Base-by-base conservation (phyloP, 192 early-diverging fungal species). In the Spizellomyces punctatus region DNA sequence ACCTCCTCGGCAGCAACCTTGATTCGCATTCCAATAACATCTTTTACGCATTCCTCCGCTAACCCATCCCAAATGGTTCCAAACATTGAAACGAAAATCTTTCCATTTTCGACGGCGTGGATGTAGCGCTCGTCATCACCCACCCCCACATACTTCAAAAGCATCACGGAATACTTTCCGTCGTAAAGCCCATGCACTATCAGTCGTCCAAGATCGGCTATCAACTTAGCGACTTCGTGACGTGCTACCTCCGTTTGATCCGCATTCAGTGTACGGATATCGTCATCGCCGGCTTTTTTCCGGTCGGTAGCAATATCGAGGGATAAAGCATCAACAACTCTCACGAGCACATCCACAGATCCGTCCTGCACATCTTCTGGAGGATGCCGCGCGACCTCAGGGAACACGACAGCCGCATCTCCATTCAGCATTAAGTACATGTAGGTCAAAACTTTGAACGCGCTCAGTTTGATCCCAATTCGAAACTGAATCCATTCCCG, bases 11-110 rank as follows among this genome's bases (percentile, higher is more conserved):
- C 66, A 52, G 60, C 48, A 17, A 10, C 21, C 27, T 52, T 45
- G 46, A 69, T 49, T 48, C 57, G 14, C 45, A 17, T 19, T 8
- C 21, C 65, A 49, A 75, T 43, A 5, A 75, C 36, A 6, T 55
- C 27, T 46, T 62, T 60, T 43, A 69, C 16, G 8, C 17, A 14
- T 49, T 21, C 59, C 57, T 68, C 73, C 6, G 47, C 49, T 6
- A 75, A 36, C 1, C 73, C 73, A 54, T 75, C 66, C 73, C 73
- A 75, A 16, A 68, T 48, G 17, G 66, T 69, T 42, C 73, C 73
- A 67, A 75, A 63, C 41, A 59, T 44, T 8, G n/a, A 44, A 57
- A 67, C 14, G 0, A 47, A 6, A 44, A 52, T 10, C 36, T 52
- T 14, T n/a, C 46, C 6, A 45, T 5, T 19, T 1, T 10, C 66